phyloP scores from a whole-genome alignment of 495 filamentous ascomycete species.

The Penicillium verhagenii region DNA sequence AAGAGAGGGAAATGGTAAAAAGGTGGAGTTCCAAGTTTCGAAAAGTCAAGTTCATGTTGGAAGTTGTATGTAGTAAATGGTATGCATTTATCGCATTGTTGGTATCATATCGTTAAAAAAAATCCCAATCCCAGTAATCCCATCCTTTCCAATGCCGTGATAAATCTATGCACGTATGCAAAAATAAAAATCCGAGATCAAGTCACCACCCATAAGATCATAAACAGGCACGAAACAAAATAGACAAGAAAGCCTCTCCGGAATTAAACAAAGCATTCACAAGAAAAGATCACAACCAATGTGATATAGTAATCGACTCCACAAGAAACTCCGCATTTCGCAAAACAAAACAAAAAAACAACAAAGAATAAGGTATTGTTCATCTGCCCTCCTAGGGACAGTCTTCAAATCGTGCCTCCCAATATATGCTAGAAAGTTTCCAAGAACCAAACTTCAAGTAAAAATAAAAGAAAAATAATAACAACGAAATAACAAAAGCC shows the following conservation, averaged over 20 bases:
- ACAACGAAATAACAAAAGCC: background rate
- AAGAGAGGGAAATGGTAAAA: background rate
- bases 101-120: slow-evolving; percentile 32
- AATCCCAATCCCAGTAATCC: slow-evolving; percentile 4
- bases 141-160: slow-evolving; percentile 14
- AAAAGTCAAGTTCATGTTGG: background rate
- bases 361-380: background rate
- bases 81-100: slow-evolving; percentile 8
- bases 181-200: slow-evolving; percentile 12
- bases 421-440: slow-evolving; percentile 1
- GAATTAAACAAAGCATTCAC: slow-evolving; percentile 5
- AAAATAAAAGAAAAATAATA: slow-evolving; percentile 12
- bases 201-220: slow-evolving; percentile 22
- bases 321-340: background rate
- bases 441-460: slow-evolving; percentile 6
- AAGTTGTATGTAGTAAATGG: slow-evolving; percentile 5
- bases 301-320: background rate
- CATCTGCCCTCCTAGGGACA: background rate
- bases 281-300: slow-evolving; percentile 1
- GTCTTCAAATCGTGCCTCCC: background rate
- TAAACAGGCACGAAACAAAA: slow-evolving; percentile 6
- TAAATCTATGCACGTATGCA: slow-evolving; percentile 27
- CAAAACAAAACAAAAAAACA: background rate
- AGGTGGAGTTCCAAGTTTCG: background rate
- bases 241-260: slow-evolving; percentile 7